Percentiles rank a stretch among this genome's conserved stretches.
Evolutionary conservation across 192 early-diverging fungal species (phyloP).

Genomic region (Entophlyctis luteolus): DNA sequence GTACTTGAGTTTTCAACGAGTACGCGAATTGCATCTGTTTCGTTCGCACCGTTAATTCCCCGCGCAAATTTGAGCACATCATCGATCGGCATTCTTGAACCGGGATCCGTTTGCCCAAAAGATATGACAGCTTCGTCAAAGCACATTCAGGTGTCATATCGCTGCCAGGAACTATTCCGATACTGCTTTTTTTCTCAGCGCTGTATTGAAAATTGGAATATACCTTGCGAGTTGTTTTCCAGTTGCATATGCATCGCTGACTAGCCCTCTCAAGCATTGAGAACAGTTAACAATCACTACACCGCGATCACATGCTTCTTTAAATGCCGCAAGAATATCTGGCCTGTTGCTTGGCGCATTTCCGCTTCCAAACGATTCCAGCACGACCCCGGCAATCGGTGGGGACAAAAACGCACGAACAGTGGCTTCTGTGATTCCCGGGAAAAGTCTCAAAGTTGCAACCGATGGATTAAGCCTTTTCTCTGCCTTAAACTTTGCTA

Average conservation of each 20-base stretch:
- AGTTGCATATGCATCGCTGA: conserved; percentile 87
- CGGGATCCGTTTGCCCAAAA: conserved; percentile 70
- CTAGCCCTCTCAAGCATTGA: conserved; percentile 74
- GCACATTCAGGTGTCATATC: conserved; percentile 96
- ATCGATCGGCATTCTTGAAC: conserved; percentile 70
- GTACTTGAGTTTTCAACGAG: conserved; percentile 53
- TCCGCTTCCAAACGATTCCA: conserved; percentile 95
- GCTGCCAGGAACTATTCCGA: conserved; percentile 75
- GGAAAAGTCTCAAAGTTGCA: conserved; percentile 84
- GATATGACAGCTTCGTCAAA: conserved; percentile 89
- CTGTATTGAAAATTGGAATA: conserved; percentile 65
- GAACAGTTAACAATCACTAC: conserved; percentile 97
- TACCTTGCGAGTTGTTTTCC: conserved; percentile 73
- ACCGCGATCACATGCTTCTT: conserved; percentile 84
- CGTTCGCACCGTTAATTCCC: conserved; percentile 79
- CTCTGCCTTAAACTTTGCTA: conserved; percentile 79
- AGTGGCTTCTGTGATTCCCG: conserved; percentile 86
- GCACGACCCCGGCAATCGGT: conserved; percentile 82
- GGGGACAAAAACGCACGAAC: conserved; percentile 81
- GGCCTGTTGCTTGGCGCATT: conserved; percentile 89
- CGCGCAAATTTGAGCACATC: conserved; percentile 82
- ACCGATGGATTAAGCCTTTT: conserved; percentile 85
- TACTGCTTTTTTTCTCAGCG: conserved; percentile 79
- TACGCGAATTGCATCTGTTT: conserved; percentile 66
- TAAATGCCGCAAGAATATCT: conserved; percentile 77